These are phyloP conservation scores for Russula sp. DNA, from an alignment of 768 basidiomycete genomes.

Conservation along the genomic window DNA sequence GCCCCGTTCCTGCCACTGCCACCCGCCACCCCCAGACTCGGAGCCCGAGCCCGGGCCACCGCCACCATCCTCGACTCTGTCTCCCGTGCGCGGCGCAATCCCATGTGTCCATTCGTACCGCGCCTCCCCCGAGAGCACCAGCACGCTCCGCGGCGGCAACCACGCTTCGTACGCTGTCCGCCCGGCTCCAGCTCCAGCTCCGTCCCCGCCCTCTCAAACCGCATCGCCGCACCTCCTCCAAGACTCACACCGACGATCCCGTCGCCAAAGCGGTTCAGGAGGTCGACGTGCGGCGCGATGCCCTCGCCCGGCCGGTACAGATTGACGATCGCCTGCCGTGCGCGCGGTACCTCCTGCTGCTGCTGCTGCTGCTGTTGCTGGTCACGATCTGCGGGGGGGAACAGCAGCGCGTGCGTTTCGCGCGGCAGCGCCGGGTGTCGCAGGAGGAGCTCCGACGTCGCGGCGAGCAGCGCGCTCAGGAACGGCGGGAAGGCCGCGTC, in stretches of 20 bases:
- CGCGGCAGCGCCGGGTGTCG: slow-evolving; percentile 41
- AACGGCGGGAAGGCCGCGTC: slow-evolving; percentile 51
- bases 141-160: slow-evolving; percentile 67
- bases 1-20: slow-evolving; percentile 44
- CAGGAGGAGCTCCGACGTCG: slow-evolving; percentile 45
- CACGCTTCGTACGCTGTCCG: slow-evolving; percentile 45
- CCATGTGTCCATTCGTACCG: slow-evolving; percentile 88
- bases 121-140: slow-evolving; percentile 75
- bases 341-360: slow-evolving; percentile 37
- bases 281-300: slow-evolving; percentile 83
- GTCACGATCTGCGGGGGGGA: slow-evolving; percentile 35
- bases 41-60: not conserved
- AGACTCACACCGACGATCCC: slow-evolving; percentile 88
- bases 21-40: not conserved
- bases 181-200: not conserved
- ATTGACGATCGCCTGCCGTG: slow-evolving; percentile 86
- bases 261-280: slow-evolving; percentile 77
- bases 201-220: slow-evolving; percentile 38
- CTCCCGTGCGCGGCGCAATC: slow-evolving; percentile 57
- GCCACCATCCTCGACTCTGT: slow-evolving; percentile 45
- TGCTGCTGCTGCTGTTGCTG: no score
- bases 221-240: slow-evolving; percentile 75
- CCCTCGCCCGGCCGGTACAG: slow-evolving; percentile 86
- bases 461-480: slow-evolving; percentile 47
- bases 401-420: slow-evolving; percentile 49